phyloP scores from a whole-genome alignment of 2,329 filamentous ascomycete species.

The Torrubiellomyces zombiae region DNA sequence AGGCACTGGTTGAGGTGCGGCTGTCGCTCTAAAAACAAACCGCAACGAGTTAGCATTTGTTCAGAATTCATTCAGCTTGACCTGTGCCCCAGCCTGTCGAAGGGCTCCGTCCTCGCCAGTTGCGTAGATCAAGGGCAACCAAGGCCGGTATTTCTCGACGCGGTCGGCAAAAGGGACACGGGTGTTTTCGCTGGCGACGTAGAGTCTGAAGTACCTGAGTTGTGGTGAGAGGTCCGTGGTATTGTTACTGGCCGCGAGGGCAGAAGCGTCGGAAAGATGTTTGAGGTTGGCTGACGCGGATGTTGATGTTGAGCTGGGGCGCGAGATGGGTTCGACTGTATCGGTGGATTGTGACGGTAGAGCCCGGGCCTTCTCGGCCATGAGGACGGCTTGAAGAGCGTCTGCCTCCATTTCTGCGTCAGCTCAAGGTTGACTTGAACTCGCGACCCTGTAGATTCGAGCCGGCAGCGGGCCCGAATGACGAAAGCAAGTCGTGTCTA shows the following conservation, averaged over 20 bases:
- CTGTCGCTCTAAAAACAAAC: conserved; percentile 5
- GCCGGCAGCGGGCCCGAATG: too few relatives aligned
- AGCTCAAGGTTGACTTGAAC: too few relatives aligned
- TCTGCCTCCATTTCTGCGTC: not conserved
- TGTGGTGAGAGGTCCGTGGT: conserved; percentile 25
- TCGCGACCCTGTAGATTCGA: too few relatives aligned
- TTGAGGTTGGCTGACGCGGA: conserved; percentile 22
- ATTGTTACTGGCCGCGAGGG: conserved; percentile 25
- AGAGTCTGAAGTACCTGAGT: conserved; percentile 22
- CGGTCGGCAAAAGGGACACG: not conserved
- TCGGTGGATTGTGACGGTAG: conserved; percentile 25
- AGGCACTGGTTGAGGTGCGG: conserved; percentile 7
- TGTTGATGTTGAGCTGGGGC: conserved; percentile 31
- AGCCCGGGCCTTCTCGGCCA: conserved; percentile 29
- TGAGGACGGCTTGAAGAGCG: conserved; percentile 7
- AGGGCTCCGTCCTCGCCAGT: not conserved
- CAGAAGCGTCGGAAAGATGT: conserved; percentile 29
- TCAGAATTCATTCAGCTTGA: not conserved
- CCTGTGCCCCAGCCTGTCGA: not conserved
- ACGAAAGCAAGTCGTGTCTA: too few relatives aligned
- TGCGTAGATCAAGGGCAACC: not conserved
- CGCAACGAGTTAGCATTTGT: conserved; percentile 4
- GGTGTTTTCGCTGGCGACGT: not conserved
- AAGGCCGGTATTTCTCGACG: not conserved
- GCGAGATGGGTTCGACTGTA: conserved; percentile 30